Percentiles rank a stretch among this genome's conserved stretches.
phyloP scores from a whole-genome alignment of 2,329 filamentous ascomycete genomes.

The Alternaria sp. region DNA sequence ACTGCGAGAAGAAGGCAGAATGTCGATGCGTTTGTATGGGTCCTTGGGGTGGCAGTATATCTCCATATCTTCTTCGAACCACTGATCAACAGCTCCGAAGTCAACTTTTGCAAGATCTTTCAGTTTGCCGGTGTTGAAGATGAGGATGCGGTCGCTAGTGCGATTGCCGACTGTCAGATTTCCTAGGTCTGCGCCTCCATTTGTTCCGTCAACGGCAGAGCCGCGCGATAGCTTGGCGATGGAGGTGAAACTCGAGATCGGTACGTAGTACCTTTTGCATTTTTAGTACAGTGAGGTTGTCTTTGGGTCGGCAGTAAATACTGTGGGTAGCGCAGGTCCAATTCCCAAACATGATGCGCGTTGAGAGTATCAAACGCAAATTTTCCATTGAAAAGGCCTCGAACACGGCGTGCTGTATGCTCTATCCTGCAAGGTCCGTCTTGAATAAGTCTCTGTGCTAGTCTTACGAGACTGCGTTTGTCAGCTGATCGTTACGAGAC shows the following conservation, averaged over 20 bases:
- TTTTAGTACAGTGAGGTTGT: neutral
- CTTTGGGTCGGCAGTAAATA: conserved; percentile 15
- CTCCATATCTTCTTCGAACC: conserved; percentile 67
- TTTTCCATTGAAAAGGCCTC: conserved; percentile 44
- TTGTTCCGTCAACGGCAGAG: conserved; percentile 28
- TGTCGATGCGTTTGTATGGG: conserved; percentile 71
- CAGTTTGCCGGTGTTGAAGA: conserved; percentile 38
- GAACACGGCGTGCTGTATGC: conserved; percentile 43
- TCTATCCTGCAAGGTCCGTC: conserved; percentile 50
- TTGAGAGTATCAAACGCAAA: conserved; percentile 47
- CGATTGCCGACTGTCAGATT: conserved; percentile 31
- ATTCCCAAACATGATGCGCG: conserved; percentile 52
- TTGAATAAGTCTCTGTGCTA: conserved; percentile 54
- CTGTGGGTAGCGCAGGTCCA: conserved; percentile 47
- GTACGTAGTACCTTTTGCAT: conserved; percentile 41
- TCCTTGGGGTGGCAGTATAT: conserved; percentile 72
- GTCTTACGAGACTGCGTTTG: conserved; percentile 48
- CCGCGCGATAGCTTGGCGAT: conserved; percentile 29
- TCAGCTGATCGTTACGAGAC: neutral
- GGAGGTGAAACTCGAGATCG: conserved; percentile 29
- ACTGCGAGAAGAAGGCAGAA: conserved; percentile 63
- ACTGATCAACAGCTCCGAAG: conserved; percentile 52
- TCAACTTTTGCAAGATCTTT: conserved; percentile 44
- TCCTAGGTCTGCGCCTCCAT: conserved; percentile 32
- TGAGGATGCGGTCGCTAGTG: conserved; percentile 35